phyloP scores from a whole-genome alignment of 2,329 filamentous ascomycete species.

The Verticillium klebahnii region DNA sequence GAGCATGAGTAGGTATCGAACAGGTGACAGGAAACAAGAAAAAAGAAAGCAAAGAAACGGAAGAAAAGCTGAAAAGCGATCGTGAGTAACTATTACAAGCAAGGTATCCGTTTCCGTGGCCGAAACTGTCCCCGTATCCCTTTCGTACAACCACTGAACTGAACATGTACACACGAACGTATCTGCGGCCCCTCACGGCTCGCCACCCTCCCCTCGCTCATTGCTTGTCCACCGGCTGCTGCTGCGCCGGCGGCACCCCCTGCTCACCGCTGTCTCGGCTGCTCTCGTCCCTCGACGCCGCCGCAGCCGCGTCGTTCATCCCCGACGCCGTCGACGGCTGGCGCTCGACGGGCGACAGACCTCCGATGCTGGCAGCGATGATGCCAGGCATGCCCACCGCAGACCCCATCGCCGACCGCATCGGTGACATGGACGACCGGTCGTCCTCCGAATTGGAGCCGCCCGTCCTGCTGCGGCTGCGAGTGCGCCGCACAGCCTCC shows the following conservation, averaged over 20 bases:
- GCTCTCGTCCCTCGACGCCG: neutral
- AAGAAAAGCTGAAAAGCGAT: neutral
- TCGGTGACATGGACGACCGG: conserved; percentile 10
- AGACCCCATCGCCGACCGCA: conserved; percentile 12
- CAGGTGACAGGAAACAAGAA: neutral
- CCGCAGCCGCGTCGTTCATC: neutral
- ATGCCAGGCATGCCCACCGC: conserved; percentile 16
- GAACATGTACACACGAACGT: neutral
- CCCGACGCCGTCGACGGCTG: conserved; percentile 1
- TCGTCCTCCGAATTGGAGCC: conserved; percentile 8
- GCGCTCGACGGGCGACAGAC: conserved; percentile 10
- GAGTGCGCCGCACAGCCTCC: conserved; percentile 27
- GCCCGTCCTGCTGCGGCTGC: conserved; percentile 9
- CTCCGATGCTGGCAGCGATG: conserved; percentile 14
- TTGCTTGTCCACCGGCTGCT: neutral
- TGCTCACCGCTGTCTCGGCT: neutral
- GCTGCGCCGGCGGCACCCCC: neutral
- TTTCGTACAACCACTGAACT: neutral
- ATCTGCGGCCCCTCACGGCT: neutral
- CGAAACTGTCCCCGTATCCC: neutral
- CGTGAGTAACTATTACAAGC: neutral
- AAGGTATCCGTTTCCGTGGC: neutral
- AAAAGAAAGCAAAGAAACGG: neutral
- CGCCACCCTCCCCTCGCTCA: neutral
- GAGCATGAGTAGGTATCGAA: neutral